Evolutionary conservation across 768 basidiomycete species (phyloP).

Genomic region (Tulasnella calospora): DNA sequence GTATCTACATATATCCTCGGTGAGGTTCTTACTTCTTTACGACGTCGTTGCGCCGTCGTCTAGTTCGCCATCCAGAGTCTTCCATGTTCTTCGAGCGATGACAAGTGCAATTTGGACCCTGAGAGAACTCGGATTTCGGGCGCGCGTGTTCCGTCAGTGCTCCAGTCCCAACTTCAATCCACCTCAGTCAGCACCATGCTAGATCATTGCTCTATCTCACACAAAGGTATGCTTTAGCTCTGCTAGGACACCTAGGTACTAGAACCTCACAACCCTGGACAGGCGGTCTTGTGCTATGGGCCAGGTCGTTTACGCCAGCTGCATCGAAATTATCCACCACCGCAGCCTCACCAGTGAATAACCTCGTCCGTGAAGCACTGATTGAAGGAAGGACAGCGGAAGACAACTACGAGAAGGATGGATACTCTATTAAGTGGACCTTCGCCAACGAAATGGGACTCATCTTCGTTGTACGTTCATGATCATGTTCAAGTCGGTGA

Average conservation of each 20-base stretch:
- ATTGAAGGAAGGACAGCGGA: slow-evolving; percentile 84
- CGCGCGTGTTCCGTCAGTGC: background rate
- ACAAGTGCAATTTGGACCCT: background rate
- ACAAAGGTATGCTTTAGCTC: slow-evolving; percentile 59
- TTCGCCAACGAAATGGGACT: slow-evolving; percentile 93
- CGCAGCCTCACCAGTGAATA: slow-evolving; percentile 76
- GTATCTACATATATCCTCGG: background rate
- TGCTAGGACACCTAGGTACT: background rate
- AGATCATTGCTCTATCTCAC: slow-evolving; percentile 92
- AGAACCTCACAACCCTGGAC: slow-evolving; percentile 26
- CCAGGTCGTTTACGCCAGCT: slow-evolving; percentile 87
- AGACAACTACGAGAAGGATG: slow-evolving; percentile 86
- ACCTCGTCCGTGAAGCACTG: slow-evolving; percentile 81
- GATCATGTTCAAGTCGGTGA: background rate
- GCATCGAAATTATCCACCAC: slow-evolving; percentile 64
- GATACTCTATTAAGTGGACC: slow-evolving; percentile 90
- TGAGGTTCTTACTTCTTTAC: background rate
- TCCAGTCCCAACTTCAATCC: slow-evolving; percentile 6
- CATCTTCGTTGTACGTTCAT: slow-evolving; percentile 80
- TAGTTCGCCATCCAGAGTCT: background rate
- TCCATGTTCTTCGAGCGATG: background rate
- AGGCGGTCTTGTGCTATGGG: slow-evolving; percentile 95
- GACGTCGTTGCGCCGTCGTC: background rate
- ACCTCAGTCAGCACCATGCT: slow-evolving; percentile 52
- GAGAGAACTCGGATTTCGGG: slow-evolving; percentile 1